phyloP scores from a whole-genome alignment of 2,329 filamentous ascomycete species.

The Colletotrichum sp. region DNA sequence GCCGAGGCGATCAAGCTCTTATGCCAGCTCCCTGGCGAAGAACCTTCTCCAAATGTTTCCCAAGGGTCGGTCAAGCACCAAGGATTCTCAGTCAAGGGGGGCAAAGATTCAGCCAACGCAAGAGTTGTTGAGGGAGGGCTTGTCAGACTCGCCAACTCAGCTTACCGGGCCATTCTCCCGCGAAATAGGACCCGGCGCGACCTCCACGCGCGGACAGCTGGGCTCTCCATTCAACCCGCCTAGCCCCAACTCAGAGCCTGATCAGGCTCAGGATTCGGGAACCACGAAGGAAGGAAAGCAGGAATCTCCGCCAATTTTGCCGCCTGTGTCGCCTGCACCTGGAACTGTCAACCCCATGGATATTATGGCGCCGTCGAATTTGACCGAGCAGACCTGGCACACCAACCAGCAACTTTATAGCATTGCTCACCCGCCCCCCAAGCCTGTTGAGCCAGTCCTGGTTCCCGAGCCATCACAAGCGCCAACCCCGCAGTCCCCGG shows the following conservation, averaged over 20 bases:
- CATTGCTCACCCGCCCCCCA: conserved; percentile 28
- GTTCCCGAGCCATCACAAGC: conserved; percentile 31
- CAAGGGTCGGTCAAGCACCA: conserved; percentile 35
- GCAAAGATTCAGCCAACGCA: background rate
- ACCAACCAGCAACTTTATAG: conserved; percentile 39
- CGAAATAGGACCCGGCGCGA: background rate
- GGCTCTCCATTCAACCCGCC: conserved; percentile 9
- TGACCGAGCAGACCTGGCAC: conserved; percentile 36
- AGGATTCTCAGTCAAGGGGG: conserved; percentile 9
- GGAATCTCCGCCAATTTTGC: conserved; percentile 26
- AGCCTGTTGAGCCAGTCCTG: background rate
- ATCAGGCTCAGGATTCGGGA: background rate
- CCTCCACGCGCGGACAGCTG: background rate
- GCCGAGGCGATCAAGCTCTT: conserved; percentile 31
- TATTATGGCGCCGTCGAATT: conserved; percentile 51
- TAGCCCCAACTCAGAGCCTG: conserved; percentile 8
- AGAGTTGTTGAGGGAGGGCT: conserved; percentile 3
- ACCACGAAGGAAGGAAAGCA: background rate
- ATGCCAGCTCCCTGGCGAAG: conserved; percentile 38
- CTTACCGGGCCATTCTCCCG: conserved; percentile 13
- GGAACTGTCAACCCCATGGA: conserved; percentile 61
- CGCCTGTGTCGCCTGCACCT: conserved; percentile 38
- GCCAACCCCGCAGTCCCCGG: conserved; percentile 23
- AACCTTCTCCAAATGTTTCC: conserved; percentile 37
- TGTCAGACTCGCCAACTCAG: conserved; percentile 35